A percentile compares a stretch with the other conserved stretches of the same genome.
phyloP scores from a whole-genome alignment of 2,329 filamentous ascomycete genomes.

The Exophiala alcalophila region DNA sequence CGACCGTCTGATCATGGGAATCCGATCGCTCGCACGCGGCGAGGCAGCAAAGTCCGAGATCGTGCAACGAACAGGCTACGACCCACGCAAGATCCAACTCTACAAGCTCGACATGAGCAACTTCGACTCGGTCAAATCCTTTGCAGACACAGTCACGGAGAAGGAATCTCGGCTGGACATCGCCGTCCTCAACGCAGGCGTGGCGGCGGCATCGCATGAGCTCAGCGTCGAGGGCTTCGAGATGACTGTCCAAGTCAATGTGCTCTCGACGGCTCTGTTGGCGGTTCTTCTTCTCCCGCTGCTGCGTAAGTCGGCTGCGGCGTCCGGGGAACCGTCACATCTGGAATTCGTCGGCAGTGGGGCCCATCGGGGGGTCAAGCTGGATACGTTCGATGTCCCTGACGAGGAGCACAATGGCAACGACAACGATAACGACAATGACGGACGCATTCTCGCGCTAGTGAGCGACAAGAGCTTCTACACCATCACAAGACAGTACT shows the following conservation, averaged over 20 bases:
- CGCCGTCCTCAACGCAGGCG: slow-evolving; percentile 47
- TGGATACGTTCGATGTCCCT: slow-evolving; percentile 30
- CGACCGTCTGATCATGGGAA: slow-evolving; percentile 44
- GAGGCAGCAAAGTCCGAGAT: slow-evolving; percentile 43
- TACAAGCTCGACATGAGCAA: slow-evolving; percentile 45
- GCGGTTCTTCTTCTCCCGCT: slow-evolving; percentile 26
- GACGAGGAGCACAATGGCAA: neutral
- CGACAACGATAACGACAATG: slow-evolving; percentile 22
- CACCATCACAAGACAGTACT: slow-evolving; percentile 37
- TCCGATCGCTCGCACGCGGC: slow-evolving; percentile 43
- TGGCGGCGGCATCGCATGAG: slow-evolving; percentile 30
- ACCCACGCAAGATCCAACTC: slow-evolving; percentile 32
- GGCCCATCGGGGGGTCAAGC: slow-evolving; percentile 37
- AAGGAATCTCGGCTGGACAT: slow-evolving; percentile 38
- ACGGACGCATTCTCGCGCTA: slow-evolving; percentile 34
- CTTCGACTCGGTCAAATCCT: slow-evolving; percentile 39
- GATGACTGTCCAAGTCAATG: slow-evolving; percentile 40
- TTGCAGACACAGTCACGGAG: slow-evolving; percentile 28
- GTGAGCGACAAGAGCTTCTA: slow-evolving; percentile 35
- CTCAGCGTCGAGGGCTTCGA: slow-evolving; percentile 35
- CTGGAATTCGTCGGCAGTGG: slow-evolving; percentile 46
- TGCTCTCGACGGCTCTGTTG: slow-evolving; percentile 30
- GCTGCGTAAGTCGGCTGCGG: slow-evolving; percentile 41
- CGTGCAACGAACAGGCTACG: slow-evolving; percentile 34
- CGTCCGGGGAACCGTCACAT: slow-evolving; percentile 42